These are phyloP conservation scores for Nitzschia palea DNA, from an alignment of 108 stramenopile genomes.

Conservation along the genomic window DNA sequence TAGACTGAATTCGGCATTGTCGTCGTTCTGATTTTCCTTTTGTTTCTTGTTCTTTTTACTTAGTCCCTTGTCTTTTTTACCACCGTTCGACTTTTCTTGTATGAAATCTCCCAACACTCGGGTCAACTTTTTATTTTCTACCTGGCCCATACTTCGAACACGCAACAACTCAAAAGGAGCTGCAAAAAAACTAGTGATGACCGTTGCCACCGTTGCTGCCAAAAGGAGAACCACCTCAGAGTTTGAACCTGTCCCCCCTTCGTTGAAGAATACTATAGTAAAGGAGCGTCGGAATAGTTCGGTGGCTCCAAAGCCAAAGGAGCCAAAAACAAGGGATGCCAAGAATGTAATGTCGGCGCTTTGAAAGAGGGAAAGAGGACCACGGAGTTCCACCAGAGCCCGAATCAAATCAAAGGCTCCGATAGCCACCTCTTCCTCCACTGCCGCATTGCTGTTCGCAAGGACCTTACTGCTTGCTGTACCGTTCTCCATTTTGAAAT, in stretches of 20 bases:
- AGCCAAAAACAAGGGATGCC: constrained; percentile 81
- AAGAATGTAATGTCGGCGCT: constrained; percentile 90
- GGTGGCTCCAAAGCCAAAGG: constrained; percentile 90
- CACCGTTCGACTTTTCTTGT: constrained; percentile 14
- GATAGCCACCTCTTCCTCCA: constrained; percentile 24
- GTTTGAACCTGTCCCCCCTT: constrained; percentile 26
- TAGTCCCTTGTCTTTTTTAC: not conserved
- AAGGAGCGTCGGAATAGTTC: constrained; percentile 87
- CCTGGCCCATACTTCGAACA: constrained; percentile 72
- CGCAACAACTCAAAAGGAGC: constrained; percentile 43
- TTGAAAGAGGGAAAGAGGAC: constrained; percentile 73
- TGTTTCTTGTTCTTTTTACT: not conserved
- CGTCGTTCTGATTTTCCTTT: not conserved
- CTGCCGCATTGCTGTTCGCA: constrained; percentile 2
- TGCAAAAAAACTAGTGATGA: constrained; percentile 29
- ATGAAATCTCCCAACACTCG: constrained; percentile 66
- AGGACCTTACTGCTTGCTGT: constrained; percentile 8
- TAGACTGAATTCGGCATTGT: constrained; percentile 3
- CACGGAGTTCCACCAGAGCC: constrained; percentile 61
- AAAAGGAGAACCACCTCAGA: constrained; percentile 62
- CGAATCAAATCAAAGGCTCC: constrained; percentile 62
- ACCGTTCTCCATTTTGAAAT: constrained; percentile 10
- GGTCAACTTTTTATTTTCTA: constrained; percentile 54
- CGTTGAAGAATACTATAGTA: constrained; percentile 60
- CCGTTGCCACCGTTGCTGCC: constrained; percentile 73